Percentiles rank a stretch among this genome's conserved stretches.
phyloP scores from a whole-genome alignment of 2,329 filamentous ascomycete genomes.

The Microcyclospora pomicola region DNA sequence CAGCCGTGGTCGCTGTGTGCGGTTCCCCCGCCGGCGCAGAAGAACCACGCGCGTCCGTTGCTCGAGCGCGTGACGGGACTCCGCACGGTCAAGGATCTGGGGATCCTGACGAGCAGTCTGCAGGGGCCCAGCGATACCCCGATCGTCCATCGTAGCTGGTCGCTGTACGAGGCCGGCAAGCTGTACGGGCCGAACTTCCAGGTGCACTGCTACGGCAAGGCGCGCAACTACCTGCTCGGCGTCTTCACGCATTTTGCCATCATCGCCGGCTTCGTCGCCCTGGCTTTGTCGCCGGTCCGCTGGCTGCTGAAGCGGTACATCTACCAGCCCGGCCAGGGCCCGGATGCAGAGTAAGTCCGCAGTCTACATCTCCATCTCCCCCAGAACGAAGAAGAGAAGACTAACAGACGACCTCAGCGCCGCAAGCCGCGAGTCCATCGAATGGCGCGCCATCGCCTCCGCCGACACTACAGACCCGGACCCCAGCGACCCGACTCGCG shows the following conservation, averaged over 20 bases:
- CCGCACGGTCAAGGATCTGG: slow-evolving; percentile 41
- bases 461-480: slow-evolving; percentile 40
- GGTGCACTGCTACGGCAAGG: slow-evolving; percentile 43
- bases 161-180: slow-evolving; percentile 36
- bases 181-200: slow-evolving; percentile 45
- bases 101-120: slow-evolving; percentile 42
- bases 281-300: slow-evolving; percentile 40
- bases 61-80: slow-evolving; percentile 36
- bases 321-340: slow-evolving; percentile 38
- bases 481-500: slow-evolving; percentile 35
- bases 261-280: slow-evolving; percentile 30
- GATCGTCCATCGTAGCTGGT: slow-evolving; percentile 47
- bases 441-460: slow-evolving; percentile 50
- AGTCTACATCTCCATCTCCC: background rate
- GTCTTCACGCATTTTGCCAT: slow-evolving; percentile 37
- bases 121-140: slow-evolving; percentile 40
- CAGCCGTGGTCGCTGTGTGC: slow-evolving; percentile 40
- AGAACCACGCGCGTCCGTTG: slow-evolving; percentile 20
- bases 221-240: slow-evolving; percentile 35
- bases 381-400: background rate
- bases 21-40: slow-evolving; percentile 22
- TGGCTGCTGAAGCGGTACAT: slow-evolving; percentile 35
- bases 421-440: slow-evolving; percentile 44
- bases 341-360: slow-evolving; percentile 28
- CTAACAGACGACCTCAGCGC: slow-evolving; percentile 27